Evolutionary conservation across 371 early-diverging fungal genomes (phyloP).

Genomic region (Circinella minor): DNA sequence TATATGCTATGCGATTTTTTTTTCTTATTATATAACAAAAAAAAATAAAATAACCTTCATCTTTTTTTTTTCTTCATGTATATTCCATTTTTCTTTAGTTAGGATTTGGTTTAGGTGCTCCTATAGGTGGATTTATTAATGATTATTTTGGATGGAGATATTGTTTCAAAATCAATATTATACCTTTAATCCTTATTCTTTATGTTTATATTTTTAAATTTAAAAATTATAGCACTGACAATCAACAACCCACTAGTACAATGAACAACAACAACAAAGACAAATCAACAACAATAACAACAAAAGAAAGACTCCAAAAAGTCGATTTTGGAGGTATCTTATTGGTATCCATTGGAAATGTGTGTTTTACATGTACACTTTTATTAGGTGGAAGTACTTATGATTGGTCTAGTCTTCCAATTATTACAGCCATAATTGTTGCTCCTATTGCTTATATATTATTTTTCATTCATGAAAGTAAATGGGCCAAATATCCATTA

Average conservation of each 20-base stretch:
- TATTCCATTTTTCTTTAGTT: slow-evolving; percentile 13
- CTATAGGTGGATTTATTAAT: slow-evolving; percentile 58
- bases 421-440: slow-evolving; percentile 53
- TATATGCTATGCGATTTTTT: no score
- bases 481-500: slow-evolving; percentile 64
- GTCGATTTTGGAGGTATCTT: slow-evolving; percentile 68
- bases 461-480: slow-evolving; percentile 63
- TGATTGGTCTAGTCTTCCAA: slow-evolving; percentile 61
- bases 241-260: no score
- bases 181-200: slow-evolving; percentile 60
- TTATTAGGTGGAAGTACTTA: slow-evolving; percentile 65
- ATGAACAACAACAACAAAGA: slow-evolving; percentile 24
- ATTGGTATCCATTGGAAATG: slow-evolving; percentile 51
- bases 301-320: slow-evolving; percentile 43
- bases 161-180: slow-evolving; percentile 80
- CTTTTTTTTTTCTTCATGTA: no score
- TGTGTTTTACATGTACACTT: slow-evolving; percentile 59
- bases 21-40: no score
- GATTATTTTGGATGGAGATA: slow-evolving; percentile 65
- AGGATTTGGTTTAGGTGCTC: slow-evolving; percentile 41
- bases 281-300: slow-evolving; percentile 7
- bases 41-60: no score
- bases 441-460: slow-evolving; percentile 42
- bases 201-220: slow-evolving; percentile 26
- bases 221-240: slow-evolving; percentile 35